These are phyloP conservation scores for Leucaena leucocephala DNA, from an alignment of 306 rosid species.

Conservation along the genomic window DNA sequence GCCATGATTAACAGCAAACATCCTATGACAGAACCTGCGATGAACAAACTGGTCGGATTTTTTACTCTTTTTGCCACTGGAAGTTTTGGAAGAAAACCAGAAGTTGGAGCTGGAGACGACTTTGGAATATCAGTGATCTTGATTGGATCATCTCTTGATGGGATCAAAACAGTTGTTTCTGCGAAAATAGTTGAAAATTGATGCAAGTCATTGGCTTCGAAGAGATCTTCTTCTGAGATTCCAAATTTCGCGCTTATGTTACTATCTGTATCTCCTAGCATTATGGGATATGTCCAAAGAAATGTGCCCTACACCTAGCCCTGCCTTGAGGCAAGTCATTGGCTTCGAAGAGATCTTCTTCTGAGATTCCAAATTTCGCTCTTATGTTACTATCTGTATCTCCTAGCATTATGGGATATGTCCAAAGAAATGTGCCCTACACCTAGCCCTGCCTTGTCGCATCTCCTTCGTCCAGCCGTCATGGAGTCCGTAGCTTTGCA, in stretches of 20 bases:
- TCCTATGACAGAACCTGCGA: slow-evolving; percentile 54
- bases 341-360: slow-evolving; percentile 41
- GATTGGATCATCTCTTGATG: slow-evolving; percentile 37
- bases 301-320: too few species aligned
- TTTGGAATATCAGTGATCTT: slow-evolving; percentile 39
- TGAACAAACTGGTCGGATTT: slow-evolving; percentile 37
- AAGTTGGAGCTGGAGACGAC: slow-evolving; percentile 64
- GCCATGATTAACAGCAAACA: slow-evolving; percentile 40
- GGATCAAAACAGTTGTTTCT: slow-evolving; percentile 52
- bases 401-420: slow-evolving; percentile 57
- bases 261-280: slow-evolving; percentile 35
- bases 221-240: slow-evolving; percentile 47
- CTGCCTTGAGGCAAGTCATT: slow-evolving; percentile 40
- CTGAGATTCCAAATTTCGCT: slow-evolving; percentile 46
- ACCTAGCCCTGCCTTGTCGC: too few species aligned
- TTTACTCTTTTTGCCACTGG: slow-evolving; percentile 24
- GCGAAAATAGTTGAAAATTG: slow-evolving; percentile 40
- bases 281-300: slow-evolving; percentile 67
- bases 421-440: slow-evolving; percentile 37
- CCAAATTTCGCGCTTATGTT: slow-evolving; percentile 44
- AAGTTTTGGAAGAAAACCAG: slow-evolving; percentile 53
- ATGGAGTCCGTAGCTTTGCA: too few species aligned
- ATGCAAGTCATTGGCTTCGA: slow-evolving; percentile 39
- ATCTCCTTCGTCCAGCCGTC: too few species aligned
- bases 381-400: slow-evolving; percentile 33